Conservation (phyloP, 345 rosid genomes). For the Acer saccharum region DNA sequence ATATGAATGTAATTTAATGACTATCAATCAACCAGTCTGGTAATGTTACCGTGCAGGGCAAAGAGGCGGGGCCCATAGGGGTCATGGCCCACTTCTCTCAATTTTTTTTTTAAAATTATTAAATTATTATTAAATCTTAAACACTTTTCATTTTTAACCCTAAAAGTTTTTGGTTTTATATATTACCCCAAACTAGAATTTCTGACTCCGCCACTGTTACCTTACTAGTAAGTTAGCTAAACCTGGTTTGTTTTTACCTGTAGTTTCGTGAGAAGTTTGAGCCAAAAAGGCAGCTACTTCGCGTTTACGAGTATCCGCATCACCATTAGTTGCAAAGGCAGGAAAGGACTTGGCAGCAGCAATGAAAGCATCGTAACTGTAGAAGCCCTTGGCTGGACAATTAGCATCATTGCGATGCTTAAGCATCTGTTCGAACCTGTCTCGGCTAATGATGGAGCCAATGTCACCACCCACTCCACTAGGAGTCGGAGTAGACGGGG, state of each 20-base stretch:
- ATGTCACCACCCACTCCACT: conserved; percentile 15
- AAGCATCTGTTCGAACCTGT: conserved; percentile 42
- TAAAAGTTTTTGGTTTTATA: no score
- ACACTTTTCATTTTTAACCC: no score
- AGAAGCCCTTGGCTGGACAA: conserved; percentile 50
- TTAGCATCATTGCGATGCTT: conserved; percentile 52
- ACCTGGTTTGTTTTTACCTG: conserved; percentile 51
- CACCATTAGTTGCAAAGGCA: conserved; percentile 54
- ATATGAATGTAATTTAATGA: no score
- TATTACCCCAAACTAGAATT: no score
- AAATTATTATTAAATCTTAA: no score
- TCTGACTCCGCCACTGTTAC: no score
- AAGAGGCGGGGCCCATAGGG: no score
- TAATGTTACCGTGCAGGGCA: no score
- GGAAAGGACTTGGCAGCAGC: conserved; percentile 51
- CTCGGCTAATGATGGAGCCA: conserved; percentile 25
- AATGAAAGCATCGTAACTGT: conserved; percentile 64
- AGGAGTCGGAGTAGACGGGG: conserved; percentile 9
- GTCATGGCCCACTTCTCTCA: no score
- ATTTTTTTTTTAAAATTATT: no score
- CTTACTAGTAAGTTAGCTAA: background rate
- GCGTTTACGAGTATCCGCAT: conserved; percentile 36
- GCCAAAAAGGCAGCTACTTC: conserved; percentile 70
- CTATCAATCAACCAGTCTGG: no score
- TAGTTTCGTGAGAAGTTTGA: conserved; percentile 75